These are phyloP conservation scores for Nicotiana obtusifolia DNA, from an alignment of 257 asterid genomes.

Conservation along the genomic window DNA sequence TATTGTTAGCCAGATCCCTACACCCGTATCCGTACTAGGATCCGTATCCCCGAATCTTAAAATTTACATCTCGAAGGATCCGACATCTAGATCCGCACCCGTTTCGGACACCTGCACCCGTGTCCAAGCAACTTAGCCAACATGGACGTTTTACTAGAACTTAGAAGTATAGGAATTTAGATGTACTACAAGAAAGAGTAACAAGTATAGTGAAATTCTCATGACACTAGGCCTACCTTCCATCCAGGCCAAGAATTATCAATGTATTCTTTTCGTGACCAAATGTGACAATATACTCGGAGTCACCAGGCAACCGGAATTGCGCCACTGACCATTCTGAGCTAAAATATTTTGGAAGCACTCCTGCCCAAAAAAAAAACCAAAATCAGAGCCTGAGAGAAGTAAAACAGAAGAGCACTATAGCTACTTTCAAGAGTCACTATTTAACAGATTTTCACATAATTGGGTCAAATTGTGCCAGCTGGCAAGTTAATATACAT, in stretches of 20 bases:
- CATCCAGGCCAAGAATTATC: conserved; percentile 64
- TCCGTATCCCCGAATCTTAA: too few relatives aligned
- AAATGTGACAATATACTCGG: conserved; percentile 65
- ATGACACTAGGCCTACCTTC: conserved; percentile 47
- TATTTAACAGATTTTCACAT: neutral
- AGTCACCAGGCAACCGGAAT: conserved; percentile 64
- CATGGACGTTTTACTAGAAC: neutral
- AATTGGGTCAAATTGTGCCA: neutral
- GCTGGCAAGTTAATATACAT: neutral
- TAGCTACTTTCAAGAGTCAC: neutral
- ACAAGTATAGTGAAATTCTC: neutral
- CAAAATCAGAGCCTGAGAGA: conserved; percentile 8
- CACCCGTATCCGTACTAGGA: too few relatives aligned
- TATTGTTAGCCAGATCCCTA: too few relatives aligned
- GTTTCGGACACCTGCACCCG: too few relatives aligned
- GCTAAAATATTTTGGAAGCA: conserved; percentile 88
- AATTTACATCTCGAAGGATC: too few relatives aligned
- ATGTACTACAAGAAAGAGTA: neutral
- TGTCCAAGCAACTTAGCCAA: too few relatives aligned
- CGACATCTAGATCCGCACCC: too few relatives aligned
- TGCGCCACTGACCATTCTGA: conserved; percentile 99
- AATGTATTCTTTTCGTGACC: conserved; percentile 60
- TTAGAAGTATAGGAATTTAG: neutral
- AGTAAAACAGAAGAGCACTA: neutral
- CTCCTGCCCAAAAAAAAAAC: conserved; percentile 44